phyloP scores from a whole-genome alignment of 2,329 filamentous ascomycete genomes.

The Penicillium janthinellum region DNA sequence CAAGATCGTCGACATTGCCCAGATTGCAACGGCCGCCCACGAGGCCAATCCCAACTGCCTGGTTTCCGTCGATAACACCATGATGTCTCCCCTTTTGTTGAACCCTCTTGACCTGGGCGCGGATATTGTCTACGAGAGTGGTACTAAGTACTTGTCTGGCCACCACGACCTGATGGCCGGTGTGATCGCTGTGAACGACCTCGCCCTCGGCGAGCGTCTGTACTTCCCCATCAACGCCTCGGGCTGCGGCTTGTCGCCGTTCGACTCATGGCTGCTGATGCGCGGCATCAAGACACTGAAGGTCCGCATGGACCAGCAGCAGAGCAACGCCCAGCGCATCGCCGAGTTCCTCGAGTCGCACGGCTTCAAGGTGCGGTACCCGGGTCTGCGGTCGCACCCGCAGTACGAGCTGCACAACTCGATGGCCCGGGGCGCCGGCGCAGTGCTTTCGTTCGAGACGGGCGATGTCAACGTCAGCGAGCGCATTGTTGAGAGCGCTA shows the following conservation, averaged over 20 bases:
- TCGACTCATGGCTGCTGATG: constrained; percentile 94
- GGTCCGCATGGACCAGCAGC: constrained; percentile 98
- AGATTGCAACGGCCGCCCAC: constrained; percentile 76
- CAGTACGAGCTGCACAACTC: constrained; percentile 96
- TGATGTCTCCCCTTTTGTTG: constrained; percentile 92
- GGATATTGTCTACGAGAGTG: constrained; percentile 95
- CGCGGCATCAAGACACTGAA: constrained; percentile 94
- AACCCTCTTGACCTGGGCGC: constrained; percentile 94
- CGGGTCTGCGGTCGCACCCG: constrained; percentile 89
- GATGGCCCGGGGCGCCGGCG: constrained; percentile 90
- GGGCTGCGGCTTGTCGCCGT: constrained; percentile 89
- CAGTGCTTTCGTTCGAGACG: constrained; percentile 94
- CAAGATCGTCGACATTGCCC: constrained; percentile 91
- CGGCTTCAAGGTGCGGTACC: constrained; percentile 94
- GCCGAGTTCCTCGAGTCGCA: constrained; percentile 87
- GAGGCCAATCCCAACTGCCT: constrained; percentile 75
- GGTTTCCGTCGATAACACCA: constrained; percentile 96
- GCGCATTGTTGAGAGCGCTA: constrained; percentile 89
- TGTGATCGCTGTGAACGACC: constrained; percentile 87
- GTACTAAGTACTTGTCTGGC: constrained; percentile 95
- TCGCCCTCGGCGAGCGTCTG: constrained; percentile 78
- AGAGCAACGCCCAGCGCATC: constrained; percentile 85
- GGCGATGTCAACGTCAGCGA: constrained; percentile 81
- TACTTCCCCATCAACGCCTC: constrained; percentile 98
- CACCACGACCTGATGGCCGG: constrained; percentile 99